phyloP scores from a whole-genome alignment of 257 asterid genomes.

The Penstemon davidsonii region DNA sequence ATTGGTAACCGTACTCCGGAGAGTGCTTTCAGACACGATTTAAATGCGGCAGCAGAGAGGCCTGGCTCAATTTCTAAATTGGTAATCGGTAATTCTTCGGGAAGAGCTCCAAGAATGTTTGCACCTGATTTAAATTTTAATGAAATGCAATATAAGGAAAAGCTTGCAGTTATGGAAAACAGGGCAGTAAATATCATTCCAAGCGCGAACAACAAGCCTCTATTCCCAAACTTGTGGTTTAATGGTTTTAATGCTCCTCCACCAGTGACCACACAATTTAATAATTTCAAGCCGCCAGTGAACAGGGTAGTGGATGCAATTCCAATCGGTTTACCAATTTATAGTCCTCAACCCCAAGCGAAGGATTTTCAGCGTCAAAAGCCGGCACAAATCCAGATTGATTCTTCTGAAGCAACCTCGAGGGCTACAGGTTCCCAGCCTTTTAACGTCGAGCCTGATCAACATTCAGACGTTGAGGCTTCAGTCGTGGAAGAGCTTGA shows the following conservation, averaged over 20 bases:
- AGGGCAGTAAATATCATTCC: constrained; percentile 34
- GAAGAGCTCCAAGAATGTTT: constrained; percentile 51
- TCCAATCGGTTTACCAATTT: neutral
- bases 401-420: constrained; percentile 58
- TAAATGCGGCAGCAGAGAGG: too few species aligned
- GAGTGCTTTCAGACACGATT: too few species aligned
- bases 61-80: constrained; percentile 29
- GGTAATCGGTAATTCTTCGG: constrained; percentile 37
- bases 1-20: too few species aligned
- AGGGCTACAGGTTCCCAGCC: constrained; percentile 43
- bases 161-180: constrained; percentile 38
- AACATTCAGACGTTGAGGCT: constrained; percentile 73
- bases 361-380: constrained; percentile 54
- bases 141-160: constrained; percentile 43
- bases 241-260: constrained; percentile 52
- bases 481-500: constrained; percentile 54
- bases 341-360: constrained; percentile 41
- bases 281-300: constrained; percentile 37
- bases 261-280: constrained; percentile 40
- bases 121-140: constrained; percentile 61
- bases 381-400: constrained; percentile 68
- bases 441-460: constrained; percentile 52
- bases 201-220: constrained; percentile 43
- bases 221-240: constrained; percentile 29
- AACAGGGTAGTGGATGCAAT: constrained; percentile 31